Percentiles rank a stretch among this genome's conserved stretches.
Evolutionary conservation across 768 basidiomycete species (phyloP).

Genomic region (Austroboletus eburneus): DNA sequence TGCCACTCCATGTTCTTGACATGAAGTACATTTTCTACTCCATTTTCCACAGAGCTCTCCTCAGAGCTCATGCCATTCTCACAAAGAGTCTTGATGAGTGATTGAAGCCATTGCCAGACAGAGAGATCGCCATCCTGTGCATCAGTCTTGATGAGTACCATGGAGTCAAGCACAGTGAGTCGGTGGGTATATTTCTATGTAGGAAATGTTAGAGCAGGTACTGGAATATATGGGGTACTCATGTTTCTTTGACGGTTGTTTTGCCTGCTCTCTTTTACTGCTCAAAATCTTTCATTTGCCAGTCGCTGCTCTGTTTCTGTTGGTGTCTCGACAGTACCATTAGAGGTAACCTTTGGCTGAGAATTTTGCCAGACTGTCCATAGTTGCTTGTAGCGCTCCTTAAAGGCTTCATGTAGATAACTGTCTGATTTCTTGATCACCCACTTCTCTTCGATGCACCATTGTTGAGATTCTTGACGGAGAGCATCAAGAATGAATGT

Average conservation of each 20-base stretch:
- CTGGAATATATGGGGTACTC: not conserved
- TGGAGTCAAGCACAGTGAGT: not conserved
- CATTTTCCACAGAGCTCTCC: conserved; percentile 8
- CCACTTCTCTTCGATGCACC: not conserved
- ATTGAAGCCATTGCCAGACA: conserved; percentile 7
- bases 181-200: conserved; percentile 1
- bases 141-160: not conserved
- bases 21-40: not conserved
- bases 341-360: not conserved
- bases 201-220: not conserved
- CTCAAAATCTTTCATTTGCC: not conserved
- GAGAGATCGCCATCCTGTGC: not conserved
- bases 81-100: not conserved
- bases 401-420: conserved; percentile 1
- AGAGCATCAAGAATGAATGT: conserved; percentile 1
- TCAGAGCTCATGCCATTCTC: conserved; percentile 14
- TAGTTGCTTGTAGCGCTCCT: conserved; percentile 3
- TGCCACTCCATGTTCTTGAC: conserved; percentile 9
- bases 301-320: conserved; percentile 1
- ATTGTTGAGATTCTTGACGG: not conserved
- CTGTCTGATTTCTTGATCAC: not conserved
- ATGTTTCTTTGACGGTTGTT: conserved; percentile 2
- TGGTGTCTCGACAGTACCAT: not conserved
- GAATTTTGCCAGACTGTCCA: not conserved
- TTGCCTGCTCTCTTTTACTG: conserved; percentile 1